Evolutionary conservation across 345 rosid genomes (phyloP), one percentile per base, ranked within the genome.

Genomic region (Melastoma malabathricum): DNA sequence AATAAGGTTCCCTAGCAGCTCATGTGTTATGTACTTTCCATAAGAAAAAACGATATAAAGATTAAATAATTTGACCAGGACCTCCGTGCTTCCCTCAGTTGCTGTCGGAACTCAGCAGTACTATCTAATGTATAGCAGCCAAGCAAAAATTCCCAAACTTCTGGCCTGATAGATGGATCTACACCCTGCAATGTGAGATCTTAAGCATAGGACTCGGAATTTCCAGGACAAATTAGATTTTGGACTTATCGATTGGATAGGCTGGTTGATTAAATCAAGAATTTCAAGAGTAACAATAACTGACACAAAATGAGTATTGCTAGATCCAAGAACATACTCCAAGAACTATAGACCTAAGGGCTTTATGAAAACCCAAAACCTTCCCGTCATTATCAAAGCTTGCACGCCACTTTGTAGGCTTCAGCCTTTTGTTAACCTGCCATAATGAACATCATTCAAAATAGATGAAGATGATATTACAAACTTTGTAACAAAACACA

Each of bases 131-230:
- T 61, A 68, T 89, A 89, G 72, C 95, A 85, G 38, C 97, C 95
- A 61, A 89, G 95, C 34, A 89, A 65, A 79, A 89, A 89, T 65
- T 89, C 95, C 97, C 97, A 89, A 66, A 89, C 95, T 60, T 82
- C 89, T 65, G 93, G 70, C 62, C 97, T 73, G 59, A 89, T 79
- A 53, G 97, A 81, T 62, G 87, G 95, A 74, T 89, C 87, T 43
- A 89, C 80, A 54, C 93, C 97, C 95, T 89, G 55, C 19, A 47
- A 72, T 54, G 48, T 5, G 38, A 29, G 38, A 29, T 29, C 38
- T 29, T 29, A 29, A 10, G 38, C 38, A 29, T 29, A 29, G 9
- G 1, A 29, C 38, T 29, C 38, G 38, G 38, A 29, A 29, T 10
- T 29, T 10, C 38, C 38, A 29, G 38, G 38, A 29, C 38, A 4